Base-by-base conservation (phyloP, 2,329 filamentous ascomycete species). In the Aspergillus jensenii region DNA sequence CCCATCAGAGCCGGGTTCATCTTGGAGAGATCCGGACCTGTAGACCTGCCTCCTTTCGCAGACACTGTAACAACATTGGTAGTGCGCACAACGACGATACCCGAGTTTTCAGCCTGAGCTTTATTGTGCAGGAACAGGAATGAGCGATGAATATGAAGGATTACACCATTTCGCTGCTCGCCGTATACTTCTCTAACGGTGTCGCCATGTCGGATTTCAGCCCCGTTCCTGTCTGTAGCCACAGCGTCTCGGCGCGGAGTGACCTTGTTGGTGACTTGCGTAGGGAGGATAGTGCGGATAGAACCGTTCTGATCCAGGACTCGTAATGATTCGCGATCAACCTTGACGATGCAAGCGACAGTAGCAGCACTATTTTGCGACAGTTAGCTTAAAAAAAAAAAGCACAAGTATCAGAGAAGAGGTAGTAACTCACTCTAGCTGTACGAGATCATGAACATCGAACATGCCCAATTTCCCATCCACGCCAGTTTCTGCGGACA, bases 91-190 rank as follows among this genome's bases (percentile, higher is more conserved):
- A 98, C 93, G 67, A 96, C 96, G 9, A 98, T 88, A 62, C 95
- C 88, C 0, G 91, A 88, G 69, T 97, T 96, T 71, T 98, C 92
- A 44, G 87, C 89, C 54, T 88, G 87, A 45, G 90, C 85, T 61
- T 93, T 88, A 71, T 90, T 96, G 70, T 96, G 90, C 55, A 96
- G 80, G 79, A 96, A 99, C 17, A 97, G 84, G 71, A 87, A 96
- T n/a, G 91, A 91, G 51, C 95, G 88, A 74, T 98, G 89, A 56
- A 99, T 93, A 74, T 98, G 93, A 56, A 96, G 85, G 64, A 99
- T 96, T 65, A 90, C 90, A 65, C 95, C 95, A 67, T 89, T 87
- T 55, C 91, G 88, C 65, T 89, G 86, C 76, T 96, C 92, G 35
- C 93, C 95, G 19, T 89, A 88, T 59, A 88, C 86, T 75, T 99